Evolutionary conservation across 805 yeast species (phyloP), one percentile per base, ranked within the genome.

Genomic region (Teunomyces kruisii): DNA sequence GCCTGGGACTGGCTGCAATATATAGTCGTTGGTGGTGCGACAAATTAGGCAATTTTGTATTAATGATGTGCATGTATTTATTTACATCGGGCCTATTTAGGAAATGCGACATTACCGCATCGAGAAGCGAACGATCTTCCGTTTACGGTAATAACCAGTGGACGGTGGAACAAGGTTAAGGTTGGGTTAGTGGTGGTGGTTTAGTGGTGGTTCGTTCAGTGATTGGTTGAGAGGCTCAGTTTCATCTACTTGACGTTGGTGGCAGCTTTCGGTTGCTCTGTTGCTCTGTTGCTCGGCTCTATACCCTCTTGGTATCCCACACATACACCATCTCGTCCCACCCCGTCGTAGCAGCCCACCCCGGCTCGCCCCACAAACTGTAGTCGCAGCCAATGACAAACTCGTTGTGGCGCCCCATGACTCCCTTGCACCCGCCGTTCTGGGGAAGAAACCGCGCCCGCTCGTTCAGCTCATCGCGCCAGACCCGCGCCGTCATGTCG

Each of bases 281-380:
- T n/a, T n/a, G n/a, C n/a, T n/a, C n/a, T 19, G 22, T 19, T 19
- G 6, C 6, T 19, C 22, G 37, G n/a, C 24, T 32, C 36, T n/a
- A 58, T 8, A 72, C 31, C 43, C 78, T 58, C 55, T 79, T 77
- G 1, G 87, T 80, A 54, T 86, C 90, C 96, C 96, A 94, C 6
- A 94, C 78, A 59, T 86, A 84, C 6, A 90, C 84, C 86, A 88
- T 89, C 59, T 92, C 96, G 68, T 92, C 99, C 96, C 97, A 92
- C 1, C 96, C 97, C 0, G 91, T 84, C 12, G 96, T 84, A 8
- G 94, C 96, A 13, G 86, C 90, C 90, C 94, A 91, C 1, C 97
- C 97, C 1, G 94, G 95, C 54, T 83, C 84, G 2, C 98, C 99
- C 97, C 97, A 92, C 42, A 94, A 65, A 52, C 96, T 85, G 87